Percentiles rank a stretch among this genome's conserved stretches.
These are phyloP conservation scores for Neoboletus brunneissimus DNA, from an alignment of 768 basidiomycete species.

Conservation along the genomic window DNA sequence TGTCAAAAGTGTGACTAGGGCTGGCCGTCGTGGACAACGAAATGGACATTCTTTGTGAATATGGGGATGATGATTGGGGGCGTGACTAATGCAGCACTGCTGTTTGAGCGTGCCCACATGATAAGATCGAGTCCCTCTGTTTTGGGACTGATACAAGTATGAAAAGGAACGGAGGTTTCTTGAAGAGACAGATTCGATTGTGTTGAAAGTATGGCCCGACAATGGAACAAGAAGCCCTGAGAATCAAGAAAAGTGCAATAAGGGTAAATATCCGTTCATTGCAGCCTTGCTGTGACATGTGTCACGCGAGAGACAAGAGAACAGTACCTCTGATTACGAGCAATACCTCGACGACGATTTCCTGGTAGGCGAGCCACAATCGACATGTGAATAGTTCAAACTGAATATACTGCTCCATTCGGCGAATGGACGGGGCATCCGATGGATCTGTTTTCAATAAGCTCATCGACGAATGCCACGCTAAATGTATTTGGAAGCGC, in stretches of 20 bases:
- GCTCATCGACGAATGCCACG: too few relatives aligned
- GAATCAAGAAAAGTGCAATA: background rate
- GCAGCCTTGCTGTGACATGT: background rate
- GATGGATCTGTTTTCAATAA: background rate
- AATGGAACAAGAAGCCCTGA: conserved; percentile 1
- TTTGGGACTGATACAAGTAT: too few relatives aligned
- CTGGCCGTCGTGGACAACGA: too few relatives aligned
- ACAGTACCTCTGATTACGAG: conserved; percentile 3
- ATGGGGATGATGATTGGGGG: too few relatives aligned
- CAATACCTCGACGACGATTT: conserved; percentile 5
- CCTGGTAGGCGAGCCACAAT: conserved; percentile 12
- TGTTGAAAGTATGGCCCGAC: too few relatives aligned
- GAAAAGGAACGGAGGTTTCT: too few relatives aligned
- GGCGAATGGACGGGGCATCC: conserved; percentile 2
- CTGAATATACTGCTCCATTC: conserved; percentile 1
- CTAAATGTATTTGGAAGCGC: background rate
- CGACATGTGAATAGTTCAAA: conserved; percentile 2
- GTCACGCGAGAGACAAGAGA: background rate
- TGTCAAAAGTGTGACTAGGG: too few relatives aligned
- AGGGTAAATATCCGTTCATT: conserved; percentile 1
- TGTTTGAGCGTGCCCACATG: too few relatives aligned
- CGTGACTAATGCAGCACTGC: too few relatives aligned
- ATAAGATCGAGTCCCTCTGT: too few relatives aligned
- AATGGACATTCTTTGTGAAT: too few relatives aligned
- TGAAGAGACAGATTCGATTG: too few relatives aligned